Evolutionary conservation across 805 yeast genomes (phyloP), one percentile per base, ranked within the genome.

Genomic region (Sungouiella thailandica): DNA sequence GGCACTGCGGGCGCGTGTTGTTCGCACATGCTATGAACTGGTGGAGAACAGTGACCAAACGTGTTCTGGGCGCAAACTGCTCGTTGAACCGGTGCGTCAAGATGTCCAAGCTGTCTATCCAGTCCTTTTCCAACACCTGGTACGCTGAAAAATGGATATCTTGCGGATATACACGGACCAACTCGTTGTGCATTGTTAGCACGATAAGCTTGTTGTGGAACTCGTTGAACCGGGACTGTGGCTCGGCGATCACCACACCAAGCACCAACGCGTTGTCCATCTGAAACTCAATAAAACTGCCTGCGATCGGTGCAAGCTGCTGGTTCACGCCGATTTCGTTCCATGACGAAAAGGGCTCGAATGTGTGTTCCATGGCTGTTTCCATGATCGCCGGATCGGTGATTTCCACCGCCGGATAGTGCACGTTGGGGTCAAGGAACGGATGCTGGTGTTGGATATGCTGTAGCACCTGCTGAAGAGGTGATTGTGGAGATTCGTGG

Each of bases 261-360:
- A 62, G 47, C 3, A 34, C 35, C 4, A 51, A 32, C 7, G 41
- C 43, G 5, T 35, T 27, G 3, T 45, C 47, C 18, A 52, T 46
- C 1, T 40, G 28, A 36, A 57, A 58, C 38, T 68, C 72, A 6
- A 70, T 60, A 2, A 70, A 36, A 2, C 72, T 62, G 1, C 76
- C 76, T 4, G 39, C 37, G 1, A 30, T 35, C 0, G 64, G 61
- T 5, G 19, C n/a, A 2, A 14, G 12, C 20, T 22, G 12, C 34
- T 35, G 37, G n/a, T 32, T 23, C 6, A 12, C 18, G 25, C 38
- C 31, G 36, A 44, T 37, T 22, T 28, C 40, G 35, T 23, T 30
- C 50, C 50, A 46, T 32, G 33, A 22, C 22, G 12, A 12, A 23
- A 28, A 23, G 9, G 44, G 43, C 29, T 36, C 42, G 18, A 28